A percentile compares a stretch with the other conserved stretches of the same genome.
Evolutionary conservation across 331 rosid genomes (phyloP).

Genomic region (Spiraea crenata): DNA sequence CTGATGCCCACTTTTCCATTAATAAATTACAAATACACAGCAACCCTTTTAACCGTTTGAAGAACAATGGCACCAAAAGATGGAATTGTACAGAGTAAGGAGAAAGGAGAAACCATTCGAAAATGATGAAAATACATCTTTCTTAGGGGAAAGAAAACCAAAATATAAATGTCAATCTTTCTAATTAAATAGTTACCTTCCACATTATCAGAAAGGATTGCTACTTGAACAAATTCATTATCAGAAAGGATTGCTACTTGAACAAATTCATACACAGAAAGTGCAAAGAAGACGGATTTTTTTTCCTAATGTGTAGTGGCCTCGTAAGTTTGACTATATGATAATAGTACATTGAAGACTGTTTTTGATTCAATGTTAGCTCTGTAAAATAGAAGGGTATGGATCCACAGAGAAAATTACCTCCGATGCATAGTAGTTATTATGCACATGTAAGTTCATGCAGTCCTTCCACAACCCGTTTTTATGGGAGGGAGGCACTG

Average conservation of each 20-base stretch:
- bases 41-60: not conserved
- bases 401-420: constrained; percentile 42
- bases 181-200: constrained; percentile 30
- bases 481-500: constrained; percentile 29
- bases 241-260: constrained; percentile 34
- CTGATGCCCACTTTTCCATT: not conserved
- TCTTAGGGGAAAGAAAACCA: not conserved
- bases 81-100: not conserved
- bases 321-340: constrained; percentile 37
- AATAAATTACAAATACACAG: not conserved
- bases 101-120: not conserved
- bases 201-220: constrained; percentile 28
- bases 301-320: constrained; percentile 34
- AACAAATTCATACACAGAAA: constrained; percentile 33
- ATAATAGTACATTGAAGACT: constrained; percentile 45
- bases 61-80: not conserved
- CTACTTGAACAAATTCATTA: constrained; percentile 31
- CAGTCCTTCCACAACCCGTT: constrained; percentile 42
- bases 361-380: constrained; percentile 41
- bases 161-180: constrained; percentile 25
- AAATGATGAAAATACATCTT: not conserved
- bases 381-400: constrained; percentile 44
- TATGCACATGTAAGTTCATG: constrained; percentile 37
- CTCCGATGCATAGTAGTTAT: constrained; percentile 27
- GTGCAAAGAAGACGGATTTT: constrained; percentile 17